phyloP scores from a whole-genome alignment of 306 rosid species.

The Sophora flavescens region DNA sequence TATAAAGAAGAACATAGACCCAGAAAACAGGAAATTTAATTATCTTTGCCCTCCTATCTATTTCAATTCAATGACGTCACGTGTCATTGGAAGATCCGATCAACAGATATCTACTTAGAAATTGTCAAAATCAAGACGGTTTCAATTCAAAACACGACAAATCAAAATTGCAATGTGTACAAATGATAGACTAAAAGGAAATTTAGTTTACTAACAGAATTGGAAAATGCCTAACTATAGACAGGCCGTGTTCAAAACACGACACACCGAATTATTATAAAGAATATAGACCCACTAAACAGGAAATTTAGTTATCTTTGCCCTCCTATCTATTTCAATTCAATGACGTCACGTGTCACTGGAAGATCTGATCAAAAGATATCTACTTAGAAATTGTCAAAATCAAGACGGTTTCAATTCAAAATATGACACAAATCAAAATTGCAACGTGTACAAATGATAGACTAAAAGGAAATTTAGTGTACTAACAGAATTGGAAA shows the following conservation, averaged over 20 bases:
- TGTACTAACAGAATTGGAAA: no score
- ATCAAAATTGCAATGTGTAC: neutral
- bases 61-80: slow-evolving; percentile 17
- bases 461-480: no score
- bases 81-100: neutral
- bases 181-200: neutral
- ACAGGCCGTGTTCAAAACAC: slow-evolving; percentile 1
- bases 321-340: slow-evolving; percentile 7
- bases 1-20: neutral
- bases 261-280: neutral
- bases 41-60: neutral
- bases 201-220: no score
- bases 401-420: neutral
- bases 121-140: slow-evolving; percentile 24
- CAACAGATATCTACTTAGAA: neutral
- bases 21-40: slow-evolving; percentile 5
- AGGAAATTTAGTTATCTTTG: slow-evolving; percentile 6
- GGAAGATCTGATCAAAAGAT: neutral
- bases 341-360: neutral
- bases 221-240: no score
- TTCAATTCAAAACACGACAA: neutral
- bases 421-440: neutral
- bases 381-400: slow-evolving; percentile 19
- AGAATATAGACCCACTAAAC: neutral
- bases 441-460: neutral